Base-by-base conservation (phyloP, 2,329 filamentous ascomycete genomes). In the Cladosporium sp. region DNA sequence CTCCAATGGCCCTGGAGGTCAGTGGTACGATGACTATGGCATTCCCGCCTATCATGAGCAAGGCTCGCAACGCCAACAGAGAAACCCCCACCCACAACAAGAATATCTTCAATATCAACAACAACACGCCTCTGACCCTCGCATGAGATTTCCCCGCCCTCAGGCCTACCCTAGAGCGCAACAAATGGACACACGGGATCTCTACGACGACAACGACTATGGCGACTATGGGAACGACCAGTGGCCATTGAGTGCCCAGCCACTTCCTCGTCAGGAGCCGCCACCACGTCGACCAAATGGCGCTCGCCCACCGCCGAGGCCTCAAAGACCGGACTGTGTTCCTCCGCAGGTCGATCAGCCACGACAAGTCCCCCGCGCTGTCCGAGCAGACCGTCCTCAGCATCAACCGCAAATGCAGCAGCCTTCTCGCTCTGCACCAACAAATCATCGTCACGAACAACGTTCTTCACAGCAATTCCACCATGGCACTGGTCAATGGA, bases 401-500 rank as follows among this genome's bases (percentile, higher is more conserved):
- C 53, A 53, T 8, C 55, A 53, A 22, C 52, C 15, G 39, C 50
- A 27, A 52, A 58, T 19, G 52, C 50, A 42, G 50, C 57, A 52
- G 39, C 38, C 43, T 11, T 49, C 53, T 20, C 57, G 59, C 12
- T 38, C 46, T 22, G 43, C 51, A 19, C 50, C 55, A 7, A 43
- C 53, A 15, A 50, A 52, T 15, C 49, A 53, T 32, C 55, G 55
- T n/a, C 53, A 56, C 16, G 49, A 53, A 19, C 55, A 50, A 30
- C 52, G 49, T 25, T 51, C 54, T 38, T 50, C 40, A 18, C 41
- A 36, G 18, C 18, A 22, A 19, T 56, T 56, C 8, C 57, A 65
- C 49, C 61, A 65, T 47, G 62, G 61, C 4, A 54, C 53, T 15
- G 60, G 59, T 8, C 59, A 64, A 42, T 64, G 61, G 61, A 59